Evolutionary conservation across 345 rosid species (phyloP).

Genomic region (Populus simonii): DNA sequence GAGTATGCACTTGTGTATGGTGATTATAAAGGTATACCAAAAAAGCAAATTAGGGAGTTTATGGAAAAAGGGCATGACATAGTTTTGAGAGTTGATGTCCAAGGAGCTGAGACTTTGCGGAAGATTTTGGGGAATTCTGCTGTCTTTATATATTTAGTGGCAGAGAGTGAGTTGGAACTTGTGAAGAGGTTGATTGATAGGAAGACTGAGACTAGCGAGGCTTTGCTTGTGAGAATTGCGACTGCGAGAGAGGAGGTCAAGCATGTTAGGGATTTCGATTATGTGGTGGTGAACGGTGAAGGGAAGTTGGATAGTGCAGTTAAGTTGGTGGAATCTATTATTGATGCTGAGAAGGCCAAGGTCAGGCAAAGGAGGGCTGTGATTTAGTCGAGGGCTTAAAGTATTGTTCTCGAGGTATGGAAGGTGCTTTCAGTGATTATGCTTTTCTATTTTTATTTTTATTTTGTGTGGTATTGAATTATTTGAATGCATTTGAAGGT

Average conservation of each 20-base stretch:
- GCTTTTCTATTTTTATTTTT: neutral
- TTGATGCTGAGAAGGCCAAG: slow-evolving; percentile 92
- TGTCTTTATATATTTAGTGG: slow-evolving; percentile 71
- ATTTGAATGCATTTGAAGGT: neutral
- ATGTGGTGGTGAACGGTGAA: slow-evolving; percentile 74
- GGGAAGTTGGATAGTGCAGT: slow-evolving; percentile 80
- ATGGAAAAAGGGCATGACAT: slow-evolving; percentile 71
- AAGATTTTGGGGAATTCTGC: slow-evolving; percentile 68
- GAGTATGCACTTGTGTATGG: slow-evolving; percentile 92
- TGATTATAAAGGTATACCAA: slow-evolving; percentile 87
- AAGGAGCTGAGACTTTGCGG: slow-evolving; percentile 76
- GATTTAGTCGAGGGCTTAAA: slow-evolving; percentile 30
- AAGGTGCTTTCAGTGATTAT: neutral
- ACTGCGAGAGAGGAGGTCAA: slow-evolving; percentile 85
- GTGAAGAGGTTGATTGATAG: slow-evolving; percentile 82
- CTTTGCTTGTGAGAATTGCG: slow-evolving; percentile 69
- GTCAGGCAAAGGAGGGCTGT: slow-evolving; percentile 63
- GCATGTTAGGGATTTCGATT: slow-evolving; percentile 64
- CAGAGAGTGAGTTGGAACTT: slow-evolving; percentile 76
- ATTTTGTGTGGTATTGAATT: neutral
- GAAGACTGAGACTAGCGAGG: slow-evolving; percentile 76
- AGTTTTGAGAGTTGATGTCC: slow-evolving; percentile 85
- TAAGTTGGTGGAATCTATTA: slow-evolving; percentile 56
- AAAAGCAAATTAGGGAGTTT: slow-evolving; percentile 69
- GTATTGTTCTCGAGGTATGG: neutral